Percentiles rank a stretch among this genome's conserved stretches.
These are phyloP conservation scores for Zalaria obscura DNA, from an alignment of 2,329 filamentous ascomycete genomes.

Conservation along the genomic window DNA sequence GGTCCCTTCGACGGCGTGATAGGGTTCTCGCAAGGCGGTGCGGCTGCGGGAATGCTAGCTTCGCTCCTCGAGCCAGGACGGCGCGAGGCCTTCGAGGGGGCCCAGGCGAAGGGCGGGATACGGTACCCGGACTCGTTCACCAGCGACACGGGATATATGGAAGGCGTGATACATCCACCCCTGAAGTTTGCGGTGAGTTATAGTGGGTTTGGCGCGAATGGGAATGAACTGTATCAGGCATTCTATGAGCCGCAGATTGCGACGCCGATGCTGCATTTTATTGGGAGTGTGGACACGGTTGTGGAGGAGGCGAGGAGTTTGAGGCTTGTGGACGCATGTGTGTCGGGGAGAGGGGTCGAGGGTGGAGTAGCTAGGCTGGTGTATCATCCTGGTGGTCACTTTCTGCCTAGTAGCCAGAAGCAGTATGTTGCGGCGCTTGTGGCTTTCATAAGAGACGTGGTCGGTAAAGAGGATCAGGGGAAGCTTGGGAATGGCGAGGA, in stretches of 20 bases:
- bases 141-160: slow-evolving; percentile 16
- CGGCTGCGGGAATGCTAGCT: slow-evolving; percentile 57
- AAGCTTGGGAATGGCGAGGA: slow-evolving; percentile 31
- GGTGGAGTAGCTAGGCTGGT: slow-evolving; percentile 32
- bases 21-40: slow-evolving; percentile 72
- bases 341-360: slow-evolving; percentile 25
- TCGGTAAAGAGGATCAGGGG: slow-evolving; percentile 24
- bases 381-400: slow-evolving; percentile 79
- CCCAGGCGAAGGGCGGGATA: slow-evolving; percentile 28
- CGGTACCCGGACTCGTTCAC: slow-evolving; percentile 37
- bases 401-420: slow-evolving; percentile 64
- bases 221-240: slow-evolving; percentile 45
- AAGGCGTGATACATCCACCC: slow-evolving; percentile 33
- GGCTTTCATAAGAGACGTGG: slow-evolving; percentile 49
- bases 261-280: slow-evolving; percentile 68
- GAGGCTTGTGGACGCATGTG: slow-evolving; percentile 52
- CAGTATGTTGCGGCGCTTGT: slow-evolving; percentile 67
- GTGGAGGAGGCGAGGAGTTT: slow-evolving; percentile 65
- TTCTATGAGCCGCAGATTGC: slow-evolving; percentile 62
- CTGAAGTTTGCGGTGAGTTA: slow-evolving; percentile 63
- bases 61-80: slow-evolving; percentile 49
- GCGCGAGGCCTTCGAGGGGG: slow-evolving; percentile 33
- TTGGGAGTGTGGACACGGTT: slow-evolving; percentile 75
- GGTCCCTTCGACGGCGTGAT: slow-evolving; percentile 65
- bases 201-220: slow-evolving; percentile 57